Base-by-base conservation (phyloP, 352 stramenopile genomes). In the Globisporangium paddicum region DNA sequence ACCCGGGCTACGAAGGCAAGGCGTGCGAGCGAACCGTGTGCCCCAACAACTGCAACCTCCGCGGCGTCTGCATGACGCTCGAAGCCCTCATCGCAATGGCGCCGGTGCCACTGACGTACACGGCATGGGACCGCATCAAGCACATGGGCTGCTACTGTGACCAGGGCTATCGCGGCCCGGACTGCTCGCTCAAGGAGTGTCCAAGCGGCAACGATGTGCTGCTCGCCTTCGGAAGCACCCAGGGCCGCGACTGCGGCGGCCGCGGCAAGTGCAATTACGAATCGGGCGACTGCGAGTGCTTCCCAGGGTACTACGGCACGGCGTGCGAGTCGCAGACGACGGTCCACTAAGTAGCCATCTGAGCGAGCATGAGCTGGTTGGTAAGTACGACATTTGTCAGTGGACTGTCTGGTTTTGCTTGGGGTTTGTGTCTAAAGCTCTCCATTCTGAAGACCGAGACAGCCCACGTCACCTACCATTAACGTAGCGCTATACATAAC, bases 101-200 rank as follows among this genome's bases (percentile, higher is more conserved):
- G 2, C 5, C 23, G 3, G n/a, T 32, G 3, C 8, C 53, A 21
- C 6, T 1, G 2, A 14, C 52, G 0, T 96, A 96, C 64, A 32
- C 16, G 0, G 89, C 93, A 10, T 98, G 93, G 90, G 96, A 99
- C 66, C 79, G 72, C 21, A 68, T 79, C 41, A 98, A 98, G 76
- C 84, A 97, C 55, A 93, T 97, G 64, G 96, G 94, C 51, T 98
- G 96, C 79, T 89, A 87, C 68, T 99, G 95, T 62, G 95, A 98
- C 67, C 65, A 91, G 34, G 96, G 96, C 38, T 98, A 91, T 71
- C 87, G 93, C 64, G 96, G 96, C 3, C 90, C 96, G 0, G 96
- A 99, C 74, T 98, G 96, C 71, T 98, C 87, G 47, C 74, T 98
- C 38, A 96, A 97, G 68, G 93, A 98, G 66, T 98, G 95, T 57